Evolutionary conservation across 805 yeast genomes (phyloP).

Genomic region (Wickerhamomyces silvicola): DNA sequence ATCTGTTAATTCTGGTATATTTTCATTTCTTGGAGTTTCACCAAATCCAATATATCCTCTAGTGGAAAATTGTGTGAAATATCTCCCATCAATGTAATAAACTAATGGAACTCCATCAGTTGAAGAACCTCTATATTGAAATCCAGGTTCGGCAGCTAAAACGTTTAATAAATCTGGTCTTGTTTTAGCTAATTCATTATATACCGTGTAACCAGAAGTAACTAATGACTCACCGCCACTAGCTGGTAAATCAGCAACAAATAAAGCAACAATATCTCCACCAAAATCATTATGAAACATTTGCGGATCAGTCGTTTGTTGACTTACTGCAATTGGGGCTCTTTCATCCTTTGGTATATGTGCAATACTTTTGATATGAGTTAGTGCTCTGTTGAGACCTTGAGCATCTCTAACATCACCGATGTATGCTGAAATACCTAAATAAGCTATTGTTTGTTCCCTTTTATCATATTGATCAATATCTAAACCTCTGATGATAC

Average conservation of each 20-base stretch:
- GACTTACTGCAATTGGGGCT: constrained; percentile 3
- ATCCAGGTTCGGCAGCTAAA: not conserved
- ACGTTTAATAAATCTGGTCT: constrained; percentile 1
- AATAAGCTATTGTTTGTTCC: not conserved
- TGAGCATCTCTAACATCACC: constrained; percentile 4
- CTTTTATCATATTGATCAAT: not conserved
- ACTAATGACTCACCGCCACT: constrained; percentile 2
- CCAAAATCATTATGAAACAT: constrained; percentile 6
- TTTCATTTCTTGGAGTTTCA: constrained; percentile 1
- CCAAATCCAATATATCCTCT: constrained; percentile 3
- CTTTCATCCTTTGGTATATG: constrained; percentile 2
- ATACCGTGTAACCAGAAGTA: constrained; percentile 1
- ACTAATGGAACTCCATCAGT: not conserved
- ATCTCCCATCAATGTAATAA: constrained; percentile 1
- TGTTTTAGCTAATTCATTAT: constrained; percentile 2
- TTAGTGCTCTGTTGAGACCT: constrained; percentile 3
- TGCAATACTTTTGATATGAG: constrained; percentile 6
- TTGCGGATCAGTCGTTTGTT: constrained; percentile 5
- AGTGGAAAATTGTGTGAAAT: constrained; percentile 1
- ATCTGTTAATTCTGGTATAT: not conserved
- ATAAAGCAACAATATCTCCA: constrained; percentile 3
- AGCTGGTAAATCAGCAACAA: not conserved
- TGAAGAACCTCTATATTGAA: constrained; percentile 1
- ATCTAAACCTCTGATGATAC: constrained; percentile 1
- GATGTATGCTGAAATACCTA: constrained; percentile 3